Base-by-base conservation (phyloP, 495 filamentous ascomycete genomes). In the Emericellopsis terricola region DNA sequence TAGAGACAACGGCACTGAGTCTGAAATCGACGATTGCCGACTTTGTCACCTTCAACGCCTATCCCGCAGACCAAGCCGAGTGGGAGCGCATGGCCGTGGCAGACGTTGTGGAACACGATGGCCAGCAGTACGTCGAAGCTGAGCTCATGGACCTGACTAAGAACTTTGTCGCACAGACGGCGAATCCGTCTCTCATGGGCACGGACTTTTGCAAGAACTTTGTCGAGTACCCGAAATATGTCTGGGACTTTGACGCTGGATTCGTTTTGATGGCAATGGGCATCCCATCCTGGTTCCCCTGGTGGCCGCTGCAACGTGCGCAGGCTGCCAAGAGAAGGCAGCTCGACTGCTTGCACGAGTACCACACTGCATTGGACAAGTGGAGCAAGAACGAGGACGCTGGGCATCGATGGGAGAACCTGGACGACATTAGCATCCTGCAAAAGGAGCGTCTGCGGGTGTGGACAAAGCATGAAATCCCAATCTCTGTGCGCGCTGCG, bases 191-290 rank as follows among this genome's bases (percentile, higher is more conserved):
- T 15, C 20, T 35, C 11, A 24, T 24, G n/a, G 33, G 33, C 21
- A 35, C 33, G 4, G 33, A 35, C 13, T 35, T 35, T 26, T 19
- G 17, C 8, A 23, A 23, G 11, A 35, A 35, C 9, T 35, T 35
- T 27, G 15, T 21, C 11, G 33, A 35, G 11, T 6, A 24, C n/a
- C 24, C 19, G 33, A 35, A 35, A 6, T 26, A 9, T 19, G 17
- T 35, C n/a, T 35, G 33, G 33, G 13, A n/a, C 17, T 35, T 24
- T 9, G 24, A 35, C 21, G 33, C 20, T 7, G 9, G 19, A 0
- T 35, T 35, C 27, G 21, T 24, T 9, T 15, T 35, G 7, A 5
- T 35, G 19, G 33, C 33, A 13, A 35, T 23, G 1, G 21, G 21
- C 5, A 9, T 35, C n/a, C 33, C 33, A 11, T 13, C 21, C 1